These are phyloP conservation scores for Rosa chinensis DNA, from an alignment of 306 rosid species.

Conservation along the genomic window DNA sequence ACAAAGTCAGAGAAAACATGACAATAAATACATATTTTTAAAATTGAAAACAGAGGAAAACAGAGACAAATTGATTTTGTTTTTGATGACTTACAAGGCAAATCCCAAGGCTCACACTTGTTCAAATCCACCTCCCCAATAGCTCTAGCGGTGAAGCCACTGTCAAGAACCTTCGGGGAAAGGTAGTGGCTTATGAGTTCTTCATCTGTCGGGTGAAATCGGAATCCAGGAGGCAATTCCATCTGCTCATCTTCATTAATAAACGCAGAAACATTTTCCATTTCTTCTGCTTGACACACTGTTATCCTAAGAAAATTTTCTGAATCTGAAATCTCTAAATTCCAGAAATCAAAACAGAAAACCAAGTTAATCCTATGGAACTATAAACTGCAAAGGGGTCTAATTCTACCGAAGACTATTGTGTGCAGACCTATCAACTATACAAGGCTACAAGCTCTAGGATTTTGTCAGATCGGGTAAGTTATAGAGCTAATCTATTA, in stretches of 20 bases:
- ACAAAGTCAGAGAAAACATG: background rate
- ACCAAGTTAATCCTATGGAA: background rate
- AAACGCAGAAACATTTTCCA: slow-evolving; percentile 38
- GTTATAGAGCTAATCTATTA: background rate
- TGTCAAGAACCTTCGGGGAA: slow-evolving; percentile 58
- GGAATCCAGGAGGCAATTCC: slow-evolving; percentile 83
- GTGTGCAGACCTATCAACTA: background rate
- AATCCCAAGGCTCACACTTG: slow-evolving; percentile 94
- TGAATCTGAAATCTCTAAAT: slow-evolving; percentile 11
- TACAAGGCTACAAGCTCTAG: background rate
- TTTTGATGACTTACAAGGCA: slow-evolving; percentile 61
- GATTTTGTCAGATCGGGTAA: background rate
- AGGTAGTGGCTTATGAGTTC: slow-evolving; percentile 79
- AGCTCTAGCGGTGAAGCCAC: slow-evolving; percentile 52
- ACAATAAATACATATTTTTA: background rate
- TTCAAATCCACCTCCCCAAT: slow-evolving; percentile 81
- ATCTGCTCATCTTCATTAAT: slow-evolving; percentile 36
- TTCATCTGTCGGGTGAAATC: slow-evolving; percentile 92
- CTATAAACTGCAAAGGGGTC: background rate
- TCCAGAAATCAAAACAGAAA: background rate
- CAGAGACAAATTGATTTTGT: background rate
- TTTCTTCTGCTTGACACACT: slow-evolving; percentile 26
- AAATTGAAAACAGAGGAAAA: background rate
- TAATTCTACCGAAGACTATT: background rate
- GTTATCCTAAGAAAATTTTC: slow-evolving; percentile 7